Evolutionary conservation across 495 filamentous ascomycete genomes (phyloP).

Genomic region (Talaromyces borbonicus): DNA sequence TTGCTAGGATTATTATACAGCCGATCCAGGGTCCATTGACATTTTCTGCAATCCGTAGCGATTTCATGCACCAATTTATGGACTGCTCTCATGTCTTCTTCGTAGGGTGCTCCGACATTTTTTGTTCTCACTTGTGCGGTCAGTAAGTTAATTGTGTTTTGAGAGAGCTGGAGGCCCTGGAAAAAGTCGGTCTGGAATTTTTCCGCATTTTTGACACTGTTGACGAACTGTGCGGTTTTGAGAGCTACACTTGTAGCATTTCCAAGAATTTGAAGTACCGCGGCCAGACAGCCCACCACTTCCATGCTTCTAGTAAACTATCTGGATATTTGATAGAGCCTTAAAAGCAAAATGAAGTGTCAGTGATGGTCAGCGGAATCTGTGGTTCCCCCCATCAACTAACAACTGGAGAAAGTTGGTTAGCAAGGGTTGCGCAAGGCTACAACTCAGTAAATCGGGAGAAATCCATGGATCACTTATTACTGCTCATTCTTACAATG

Average conservation of each 20-base stretch:
- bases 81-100: not conserved
- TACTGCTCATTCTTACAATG: too few relatives aligned
- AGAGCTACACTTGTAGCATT: not conserved
- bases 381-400: too few relatives aligned
- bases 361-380: too few relatives aligned
- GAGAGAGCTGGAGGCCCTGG: not conserved
- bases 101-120: not conserved
- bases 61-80: not conserved
- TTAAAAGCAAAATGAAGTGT: too few relatives aligned
- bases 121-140: not conserved
- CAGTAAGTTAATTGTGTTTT: not conserved
- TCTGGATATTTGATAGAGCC: too few relatives aligned
- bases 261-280: not conserved
- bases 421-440: too few relatives aligned
- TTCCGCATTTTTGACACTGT: not conserved
- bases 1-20: not conserved
- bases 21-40: not conserved
- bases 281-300: not conserved
- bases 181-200: not conserved
- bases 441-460: too few relatives aligned
- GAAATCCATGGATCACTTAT: too few relatives aligned
- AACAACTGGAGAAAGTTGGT: too few relatives aligned
- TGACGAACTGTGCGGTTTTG: not conserved
- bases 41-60: not conserved
- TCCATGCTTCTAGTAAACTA: too few relatives aligned